Evolutionary conservation across 2,329 filamentous ascomycete genomes (phyloP).

Genomic region (Trichoderma lentiforme): DNA sequence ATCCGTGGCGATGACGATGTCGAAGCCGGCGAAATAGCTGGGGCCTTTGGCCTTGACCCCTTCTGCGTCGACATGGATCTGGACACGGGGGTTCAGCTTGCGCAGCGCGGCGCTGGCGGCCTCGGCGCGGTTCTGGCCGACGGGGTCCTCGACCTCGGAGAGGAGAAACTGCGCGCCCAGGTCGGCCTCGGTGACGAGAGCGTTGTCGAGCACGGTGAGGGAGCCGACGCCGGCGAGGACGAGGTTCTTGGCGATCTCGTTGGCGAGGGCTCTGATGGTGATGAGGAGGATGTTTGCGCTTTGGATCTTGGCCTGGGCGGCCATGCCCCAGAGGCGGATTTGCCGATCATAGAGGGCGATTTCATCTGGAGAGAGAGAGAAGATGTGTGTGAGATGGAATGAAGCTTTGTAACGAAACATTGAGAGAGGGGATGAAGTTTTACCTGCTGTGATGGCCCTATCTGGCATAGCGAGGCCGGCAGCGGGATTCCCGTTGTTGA

Average conservation of each 20-base stretch:
- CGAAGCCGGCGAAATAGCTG: constrained; percentile 74
- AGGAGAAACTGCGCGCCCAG: constrained; percentile 82
- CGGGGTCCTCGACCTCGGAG: constrained; percentile 53
- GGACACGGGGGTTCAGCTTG: constrained; percentile 86
- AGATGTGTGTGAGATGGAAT: background rate
- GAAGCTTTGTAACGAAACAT: background rate
- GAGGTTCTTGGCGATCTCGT: constrained; percentile 96
- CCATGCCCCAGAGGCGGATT: constrained; percentile 94
- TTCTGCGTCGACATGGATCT: constrained; percentile 65
- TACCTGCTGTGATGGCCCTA: constrained; percentile 36
- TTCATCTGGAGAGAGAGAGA: constrained; percentile 60
- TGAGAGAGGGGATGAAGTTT: constrained; percentile 12
- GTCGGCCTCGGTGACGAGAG: constrained; percentile 72
- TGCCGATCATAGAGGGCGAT: constrained; percentile 97
- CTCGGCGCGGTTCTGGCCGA: constrained; percentile 82
- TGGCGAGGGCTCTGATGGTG: constrained; percentile 80
- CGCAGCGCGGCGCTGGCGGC: constrained; percentile 75
- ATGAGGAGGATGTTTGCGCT: constrained; percentile 87
- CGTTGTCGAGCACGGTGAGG: constrained; percentile 81
- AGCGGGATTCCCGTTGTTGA: constrained; percentile 30
- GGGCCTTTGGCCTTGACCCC: constrained; percentile 65
- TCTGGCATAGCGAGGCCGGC: constrained; percentile 18
- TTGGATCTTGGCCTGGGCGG: constrained; percentile 90
- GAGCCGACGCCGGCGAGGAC: constrained; percentile 90
- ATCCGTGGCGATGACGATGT: constrained; percentile 87